Evolutionary conservation across 345 rosid species (phyloP).

Genomic region (Zanthoxylum bungeanum): DNA sequence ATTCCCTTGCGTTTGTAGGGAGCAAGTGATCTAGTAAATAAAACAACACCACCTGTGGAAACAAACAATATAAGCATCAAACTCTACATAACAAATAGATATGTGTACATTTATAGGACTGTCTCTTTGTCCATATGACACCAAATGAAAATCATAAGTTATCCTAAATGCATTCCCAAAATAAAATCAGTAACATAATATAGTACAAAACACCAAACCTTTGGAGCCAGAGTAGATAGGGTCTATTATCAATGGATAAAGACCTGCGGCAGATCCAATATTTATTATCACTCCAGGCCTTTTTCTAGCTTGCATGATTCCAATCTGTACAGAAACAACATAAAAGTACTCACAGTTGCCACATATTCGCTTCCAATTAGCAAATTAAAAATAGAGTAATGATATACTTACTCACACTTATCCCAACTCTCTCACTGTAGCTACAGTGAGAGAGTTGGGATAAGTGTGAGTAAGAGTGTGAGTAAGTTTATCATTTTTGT

Average conservation of each 20-base stretch:
- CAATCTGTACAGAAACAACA: constrained; percentile 58
- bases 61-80: constrained; percentile 5
- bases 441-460: too few relatives aligned
- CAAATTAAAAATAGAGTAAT: too few relatives aligned
- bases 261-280: constrained; percentile 83
- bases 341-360: constrained; percentile 1
- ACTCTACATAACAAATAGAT: not conserved
- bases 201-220: constrained; percentile 47
- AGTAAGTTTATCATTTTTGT: too few relatives aligned
- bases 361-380: not conserved
- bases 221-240: constrained; percentile 76
- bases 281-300: constrained; percentile 92
- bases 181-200: constrained; percentile 3
- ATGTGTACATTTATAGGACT: too few relatives aligned
- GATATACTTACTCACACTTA: too few relatives aligned
- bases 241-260: constrained; percentile 63
- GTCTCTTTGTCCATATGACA: not conserved
- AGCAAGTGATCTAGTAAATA: constrained; percentile 83
- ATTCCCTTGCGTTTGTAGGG: constrained; percentile 61
- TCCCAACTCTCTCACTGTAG: too few relatives aligned
- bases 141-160: not conserved
- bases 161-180: not conserved
- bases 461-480: too few relatives aligned
- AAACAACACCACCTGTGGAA: constrained; percentile 65
- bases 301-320: constrained; percentile 58